A percentile compares a stretch with the other conserved stretches of the same genome.
Conservation (phyloP, 345 rosid species). For the Geranium brycei region DNA sequence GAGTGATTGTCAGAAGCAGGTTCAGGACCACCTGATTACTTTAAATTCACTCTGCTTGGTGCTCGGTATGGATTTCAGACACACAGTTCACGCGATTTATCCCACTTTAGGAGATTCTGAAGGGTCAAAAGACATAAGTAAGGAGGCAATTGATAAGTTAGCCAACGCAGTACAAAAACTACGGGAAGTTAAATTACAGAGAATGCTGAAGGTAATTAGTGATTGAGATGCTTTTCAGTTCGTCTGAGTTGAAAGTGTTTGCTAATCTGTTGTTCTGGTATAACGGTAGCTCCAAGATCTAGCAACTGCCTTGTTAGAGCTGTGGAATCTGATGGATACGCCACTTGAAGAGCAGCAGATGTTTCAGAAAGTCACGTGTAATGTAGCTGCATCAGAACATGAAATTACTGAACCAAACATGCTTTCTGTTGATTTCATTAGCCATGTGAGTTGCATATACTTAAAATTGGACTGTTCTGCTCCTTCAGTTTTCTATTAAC, state of each 20-base stretch:
- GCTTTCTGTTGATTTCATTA: constrained; percentile 68
- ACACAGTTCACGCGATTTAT: constrained; percentile 36
- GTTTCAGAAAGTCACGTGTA: constrained; percentile 80
- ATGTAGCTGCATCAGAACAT: constrained; percentile 88
- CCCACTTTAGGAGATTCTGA: constrained; percentile 44
- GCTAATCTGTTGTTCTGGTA: not conserved
- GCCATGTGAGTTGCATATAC: constrained; percentile 39
- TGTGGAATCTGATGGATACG: constrained; percentile 98
- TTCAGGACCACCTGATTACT: constrained; percentile 36
- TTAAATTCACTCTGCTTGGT: constrained; percentile 46
- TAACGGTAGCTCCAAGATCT: constrained; percentile 85
- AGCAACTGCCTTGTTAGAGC: constrained; percentile 78
- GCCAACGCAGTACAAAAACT: constrained; percentile 32
- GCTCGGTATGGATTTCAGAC: constrained; percentile 68
- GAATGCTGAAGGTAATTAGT: constrained; percentile 66
- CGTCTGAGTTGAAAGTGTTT: not conserved
- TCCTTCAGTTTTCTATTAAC: not conserved
- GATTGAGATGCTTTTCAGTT: not conserved
- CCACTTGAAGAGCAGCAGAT: constrained; percentile 88
- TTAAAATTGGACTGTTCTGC: not conserved
- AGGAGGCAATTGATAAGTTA: constrained; percentile 42
- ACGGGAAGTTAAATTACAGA: constrained; percentile 63
- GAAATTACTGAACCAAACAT: constrained; percentile 81
- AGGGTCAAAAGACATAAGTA: constrained; percentile 40
- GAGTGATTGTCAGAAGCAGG: constrained; percentile 55